These are phyloP conservation scores for Colletotrichum musae DNA, from an alignment of 2,329 filamentous ascomycete species.

Conservation along the genomic window DNA sequence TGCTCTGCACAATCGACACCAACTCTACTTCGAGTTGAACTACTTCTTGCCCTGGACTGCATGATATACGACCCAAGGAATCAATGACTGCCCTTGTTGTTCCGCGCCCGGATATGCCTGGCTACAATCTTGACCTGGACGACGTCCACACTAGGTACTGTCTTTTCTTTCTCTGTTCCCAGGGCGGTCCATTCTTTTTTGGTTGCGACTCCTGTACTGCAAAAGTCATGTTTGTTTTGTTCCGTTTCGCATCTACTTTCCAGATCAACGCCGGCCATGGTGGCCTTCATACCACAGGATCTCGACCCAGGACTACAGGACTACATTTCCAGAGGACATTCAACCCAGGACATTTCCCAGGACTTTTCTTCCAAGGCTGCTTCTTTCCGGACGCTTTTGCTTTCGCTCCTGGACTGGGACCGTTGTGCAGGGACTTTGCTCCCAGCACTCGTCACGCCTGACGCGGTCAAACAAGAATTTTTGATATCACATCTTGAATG, in stretches of 20 bases:
- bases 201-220: constrained; percentile 44
- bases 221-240: constrained; percentile 48
- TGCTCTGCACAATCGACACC: constrained; percentile 17
- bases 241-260: constrained; percentile 43
- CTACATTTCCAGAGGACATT: constrained; percentile 18
- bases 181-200: constrained; percentile 57
- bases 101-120: constrained; percentile 67
- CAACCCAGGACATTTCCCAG: constrained; percentile 24
- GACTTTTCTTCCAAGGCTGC: constrained; percentile 16
- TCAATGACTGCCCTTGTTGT: constrained; percentile 66
- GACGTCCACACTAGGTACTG: constrained; percentile 76
- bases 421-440: constrained; percentile 19
- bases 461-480: constrained; percentile 49
- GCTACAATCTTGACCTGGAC: constrained; percentile 70
- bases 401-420: constrained; percentile 26
- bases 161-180: constrained; percentile 63
- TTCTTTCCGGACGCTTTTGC: constrained; percentile 22
- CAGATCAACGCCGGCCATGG: constrained; percentile 38
- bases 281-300: constrained; percentile 29
- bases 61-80: constrained; percentile 54
- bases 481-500: neutral
- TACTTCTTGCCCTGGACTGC: constrained; percentile 38
- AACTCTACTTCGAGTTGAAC: constrained; percentile 39
- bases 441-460: constrained; percentile 49
- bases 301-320: constrained; percentile 37